phyloP scores from a whole-genome alignment of 179 eudicot genomes.

The Corrigiola litoralis region DNA sequence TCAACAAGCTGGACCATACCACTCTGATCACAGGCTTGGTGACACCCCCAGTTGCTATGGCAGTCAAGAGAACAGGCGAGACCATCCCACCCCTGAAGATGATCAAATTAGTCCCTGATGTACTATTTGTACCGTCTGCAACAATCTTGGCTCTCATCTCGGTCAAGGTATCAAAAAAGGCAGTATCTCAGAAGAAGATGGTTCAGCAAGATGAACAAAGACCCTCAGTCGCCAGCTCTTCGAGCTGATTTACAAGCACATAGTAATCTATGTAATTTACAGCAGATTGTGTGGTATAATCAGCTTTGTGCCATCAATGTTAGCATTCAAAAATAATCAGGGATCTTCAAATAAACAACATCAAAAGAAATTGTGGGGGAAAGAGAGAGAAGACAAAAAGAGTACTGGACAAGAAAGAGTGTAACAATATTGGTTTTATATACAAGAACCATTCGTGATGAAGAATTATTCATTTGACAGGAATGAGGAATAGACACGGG shows the following conservation, averaged over 20 bases:
- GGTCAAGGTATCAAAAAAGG: slow-evolving; percentile 59
- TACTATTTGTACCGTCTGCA: slow-evolving; percentile 70
- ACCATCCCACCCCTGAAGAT: slow-evolving; percentile 58
- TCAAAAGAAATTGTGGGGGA: no score
- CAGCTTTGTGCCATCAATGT: no score
- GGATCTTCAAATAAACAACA: no score
- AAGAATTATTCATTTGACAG: slow-evolving; percentile 9
- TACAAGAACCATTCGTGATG: slow-evolving; percentile 9
- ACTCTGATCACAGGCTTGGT: slow-evolving; percentile 70
- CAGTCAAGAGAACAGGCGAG: slow-evolving; percentile 79
- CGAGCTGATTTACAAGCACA: background rate
- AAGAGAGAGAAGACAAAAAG: no score
- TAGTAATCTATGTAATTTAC: background rate
- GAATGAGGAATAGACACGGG: slow-evolving; percentile 3
- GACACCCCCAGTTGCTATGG: slow-evolving; percentile 92
- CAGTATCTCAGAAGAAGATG: slow-evolving; percentile 35
- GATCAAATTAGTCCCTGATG: slow-evolving; percentile 73
- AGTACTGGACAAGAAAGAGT: no score
- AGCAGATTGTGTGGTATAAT: background rate
- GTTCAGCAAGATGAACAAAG: slow-evolving; percentile 15
- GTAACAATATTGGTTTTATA: background rate
- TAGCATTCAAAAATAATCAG: no score
- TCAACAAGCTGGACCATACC: slow-evolving; percentile 49
- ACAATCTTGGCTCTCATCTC: slow-evolving; percentile 71
- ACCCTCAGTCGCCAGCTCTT: background rate